phyloP scores from a whole-genome alignment of 1,139 yeast species.

The Saccharomyces hybrid region DNA sequence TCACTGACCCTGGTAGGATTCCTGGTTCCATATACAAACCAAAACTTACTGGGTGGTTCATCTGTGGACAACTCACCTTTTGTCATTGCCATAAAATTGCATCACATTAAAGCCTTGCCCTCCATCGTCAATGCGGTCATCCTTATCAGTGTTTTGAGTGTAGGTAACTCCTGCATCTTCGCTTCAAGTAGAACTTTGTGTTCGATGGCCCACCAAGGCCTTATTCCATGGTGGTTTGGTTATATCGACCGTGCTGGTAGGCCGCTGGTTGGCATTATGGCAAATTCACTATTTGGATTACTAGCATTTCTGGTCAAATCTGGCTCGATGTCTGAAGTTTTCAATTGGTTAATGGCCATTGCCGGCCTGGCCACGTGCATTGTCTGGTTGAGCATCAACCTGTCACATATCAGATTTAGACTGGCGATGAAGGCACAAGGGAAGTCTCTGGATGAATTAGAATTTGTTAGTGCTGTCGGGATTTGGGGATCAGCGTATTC shows the following conservation, averaged over 20 bases:
- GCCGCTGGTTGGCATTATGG: conserved; percentile 51
- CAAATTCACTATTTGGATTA: conserved; percentile 71
- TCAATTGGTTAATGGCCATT: conserved; percentile 74
- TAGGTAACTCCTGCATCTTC: conserved; percentile 69
- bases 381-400: conserved; percentile 74
- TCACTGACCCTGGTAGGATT: conserved; percentile 56
- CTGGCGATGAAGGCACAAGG: conserved; percentile 62
- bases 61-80: conserved; percentile 53
- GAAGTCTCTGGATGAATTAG: conserved; percentile 55
- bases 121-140: conserved; percentile 69
- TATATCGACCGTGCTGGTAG: conserved; percentile 55
- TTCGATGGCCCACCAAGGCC: conserved; percentile 73
- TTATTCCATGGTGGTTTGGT: conserved; percentile 66
- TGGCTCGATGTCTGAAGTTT: conserved; percentile 50
- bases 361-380: conserved; percentile 78
- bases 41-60: conserved; percentile 42
- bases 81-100: conserved; percentile 54
- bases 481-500: conserved; percentile 63
- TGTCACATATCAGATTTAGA: conserved; percentile 74
- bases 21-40: conserved; percentile 57
- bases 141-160: conserved; percentile 59
- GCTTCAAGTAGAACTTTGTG: conserved; percentile 79
- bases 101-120: conserved; percentile 53
- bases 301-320: conserved; percentile 71
- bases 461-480: conserved; percentile 64